Conservation (phyloP, 257 asterid species). For the Nicotiana attenuata region DNA sequence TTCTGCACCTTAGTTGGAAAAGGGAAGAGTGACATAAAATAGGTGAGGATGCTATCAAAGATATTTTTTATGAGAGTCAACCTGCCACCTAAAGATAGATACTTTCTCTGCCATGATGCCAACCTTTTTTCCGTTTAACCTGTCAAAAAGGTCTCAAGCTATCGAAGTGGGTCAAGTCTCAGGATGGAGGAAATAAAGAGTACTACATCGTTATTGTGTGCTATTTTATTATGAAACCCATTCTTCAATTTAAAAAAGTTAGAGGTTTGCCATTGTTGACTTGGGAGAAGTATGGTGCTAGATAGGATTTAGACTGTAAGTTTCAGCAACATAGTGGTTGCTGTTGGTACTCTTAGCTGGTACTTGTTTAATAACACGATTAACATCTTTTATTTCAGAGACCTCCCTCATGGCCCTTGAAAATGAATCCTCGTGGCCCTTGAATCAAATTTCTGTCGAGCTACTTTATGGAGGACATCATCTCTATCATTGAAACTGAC, state of each 20-base stretch:
- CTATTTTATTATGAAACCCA: not conserved
- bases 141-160: not conserved
- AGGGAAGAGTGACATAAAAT: too few relatives aligned
- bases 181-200: conserved; percentile 4
- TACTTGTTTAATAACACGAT: not conserved
- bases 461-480: not conserved
- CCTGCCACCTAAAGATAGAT: too few relatives aligned
- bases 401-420: not conserved
- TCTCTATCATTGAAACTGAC: not conserved
- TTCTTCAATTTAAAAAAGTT: not conserved
- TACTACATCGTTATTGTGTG: not conserved
- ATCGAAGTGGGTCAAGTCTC: not conserved
- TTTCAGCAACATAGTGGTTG: not conserved
- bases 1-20: too few relatives aligned
- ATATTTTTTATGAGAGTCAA: too few relatives aligned
- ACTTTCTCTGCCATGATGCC: too few relatives aligned
- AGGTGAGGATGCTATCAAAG: too few relatives aligned
- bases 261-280: not conserved
- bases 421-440: not conserved
- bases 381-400: not conserved
- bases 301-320: not conserved
- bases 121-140: not conserved
- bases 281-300: not conserved
- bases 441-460: not conserved
- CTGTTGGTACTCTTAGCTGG: not conserved